Evolutionary conservation across 371 early-diverging fungal species (phyloP).

Genomic region (Dichotomocladium elegans): DNA sequence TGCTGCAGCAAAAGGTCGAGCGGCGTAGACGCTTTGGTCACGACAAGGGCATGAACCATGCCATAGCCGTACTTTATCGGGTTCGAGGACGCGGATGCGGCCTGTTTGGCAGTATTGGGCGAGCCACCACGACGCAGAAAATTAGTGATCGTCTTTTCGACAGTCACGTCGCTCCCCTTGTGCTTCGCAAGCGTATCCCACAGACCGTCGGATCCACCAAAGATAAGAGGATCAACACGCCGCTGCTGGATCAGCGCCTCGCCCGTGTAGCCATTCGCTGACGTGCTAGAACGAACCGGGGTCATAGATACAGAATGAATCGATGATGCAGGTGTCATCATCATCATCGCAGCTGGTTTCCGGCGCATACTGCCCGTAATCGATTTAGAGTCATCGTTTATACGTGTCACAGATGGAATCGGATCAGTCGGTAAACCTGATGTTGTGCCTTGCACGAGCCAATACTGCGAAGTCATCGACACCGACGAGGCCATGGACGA

Average conservation of each 20-base stretch:
- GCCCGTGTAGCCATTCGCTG: slow-evolving; percentile 18
- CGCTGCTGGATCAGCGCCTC: slow-evolving; percentile 26
- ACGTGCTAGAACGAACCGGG: slow-evolving; percentile 20
- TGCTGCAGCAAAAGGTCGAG: slow-evolving; percentile 37
- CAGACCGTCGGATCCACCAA: slow-evolving; percentile 44
- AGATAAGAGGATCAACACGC: slow-evolving; percentile 32
- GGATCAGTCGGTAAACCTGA: too few relatives aligned
- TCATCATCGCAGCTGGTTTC: too few relatives aligned
- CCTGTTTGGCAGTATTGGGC: slow-evolving; percentile 44
- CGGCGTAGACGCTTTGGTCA: slow-evolving; percentile 26
- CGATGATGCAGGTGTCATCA: too few relatives aligned
- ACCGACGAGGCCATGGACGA: too few relatives aligned
- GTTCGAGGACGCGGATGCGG: slow-evolving; percentile 16
- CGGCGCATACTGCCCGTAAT: too few relatives aligned
- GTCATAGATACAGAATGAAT: slow-evolving; percentile 18
- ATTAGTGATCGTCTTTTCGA: slow-evolving; percentile 43
- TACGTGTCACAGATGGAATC: too few relatives aligned
- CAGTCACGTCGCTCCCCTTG: slow-evolving; percentile 33
- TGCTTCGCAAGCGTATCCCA: slow-evolving; percentile 39
- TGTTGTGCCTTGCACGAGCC: too few relatives aligned
- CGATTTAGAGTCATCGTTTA: too few relatives aligned
- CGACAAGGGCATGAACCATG: slow-evolving; percentile 43
- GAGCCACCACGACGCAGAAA: slow-evolving; percentile 44
- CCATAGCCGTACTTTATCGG: slow-evolving; percentile 44
- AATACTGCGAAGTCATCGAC: too few relatives aligned